Conservation (phyloP, 306 rosid genomes). For the Prunus kanzakura region DNA sequence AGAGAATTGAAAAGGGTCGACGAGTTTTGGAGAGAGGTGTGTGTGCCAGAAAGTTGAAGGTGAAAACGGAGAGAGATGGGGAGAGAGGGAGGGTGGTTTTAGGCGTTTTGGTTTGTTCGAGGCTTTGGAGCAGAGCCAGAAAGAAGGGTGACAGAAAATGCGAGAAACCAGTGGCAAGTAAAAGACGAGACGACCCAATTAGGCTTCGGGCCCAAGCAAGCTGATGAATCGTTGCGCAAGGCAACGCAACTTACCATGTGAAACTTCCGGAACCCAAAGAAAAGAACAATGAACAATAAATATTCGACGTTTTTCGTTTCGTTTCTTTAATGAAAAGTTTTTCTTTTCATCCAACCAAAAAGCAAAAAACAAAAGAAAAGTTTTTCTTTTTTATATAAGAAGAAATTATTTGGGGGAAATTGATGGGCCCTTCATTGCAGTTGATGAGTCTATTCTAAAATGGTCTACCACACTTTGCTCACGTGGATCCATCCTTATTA, state of each 20-base stretch:
- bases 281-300: not conserved
- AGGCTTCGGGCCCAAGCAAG: conserved; percentile 10
- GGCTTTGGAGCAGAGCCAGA: not conserved
- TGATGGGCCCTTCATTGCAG: not conserved
- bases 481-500: not conserved
- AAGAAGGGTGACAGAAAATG: not conserved
- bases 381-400: not conserved
- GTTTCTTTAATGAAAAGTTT: not conserved
- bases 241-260: conserved; percentile 2
- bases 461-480: not conserved
- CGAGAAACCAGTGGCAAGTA: not conserved
- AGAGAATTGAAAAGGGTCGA: not conserved
- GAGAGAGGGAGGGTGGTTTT: not conserved
- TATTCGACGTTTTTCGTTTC: not conserved
- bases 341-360: not conserved
- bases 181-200: not conserved
- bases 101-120: not conserved
- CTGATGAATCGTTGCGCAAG: not conserved
- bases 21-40: not conserved
- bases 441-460: not conserved
- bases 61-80: no score
- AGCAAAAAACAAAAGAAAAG: no score
- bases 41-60: not conserved
- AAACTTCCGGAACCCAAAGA: conserved; percentile 12
- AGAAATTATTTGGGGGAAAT: not conserved